phyloP scores from a whole-genome alignment of 768 basidiomycete species.

The Leccinum obscurum region DNA sequence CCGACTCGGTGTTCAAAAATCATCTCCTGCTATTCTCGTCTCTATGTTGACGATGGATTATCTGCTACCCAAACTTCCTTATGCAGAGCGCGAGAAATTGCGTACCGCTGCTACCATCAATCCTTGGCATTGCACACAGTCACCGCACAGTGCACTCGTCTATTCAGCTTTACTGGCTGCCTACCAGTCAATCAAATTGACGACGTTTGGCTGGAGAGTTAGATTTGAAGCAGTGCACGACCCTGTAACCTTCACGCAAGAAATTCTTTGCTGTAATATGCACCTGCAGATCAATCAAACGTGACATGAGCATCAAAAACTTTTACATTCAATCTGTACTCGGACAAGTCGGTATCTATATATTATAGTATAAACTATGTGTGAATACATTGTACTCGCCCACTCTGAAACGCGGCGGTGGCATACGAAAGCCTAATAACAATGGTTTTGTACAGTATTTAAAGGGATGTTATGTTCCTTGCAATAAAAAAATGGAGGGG shows the following conservation, averaged over 20 bases:
- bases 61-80: background rate
- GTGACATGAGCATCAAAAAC: background rate
- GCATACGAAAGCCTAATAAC: background rate
- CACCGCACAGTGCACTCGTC: background rate
- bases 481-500: background rate
- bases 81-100: background rate
- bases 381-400: slow-evolving; percentile 15
- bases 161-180: background rate
- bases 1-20: background rate
- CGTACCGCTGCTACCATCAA: background rate
- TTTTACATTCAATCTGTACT: background rate
- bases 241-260: background rate
- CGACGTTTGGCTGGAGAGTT: background rate
- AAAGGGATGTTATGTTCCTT: background rate
- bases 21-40: background rate
- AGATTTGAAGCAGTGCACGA: background rate
- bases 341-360: slow-evolving; percentile 5
- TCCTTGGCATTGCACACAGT: background rate
- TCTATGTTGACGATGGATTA: background rate
- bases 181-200: background rate
- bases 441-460: slow-evolving; percentile 13
- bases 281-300: no score
- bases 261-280: background rate
- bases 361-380: slow-evolving; percentile 23
- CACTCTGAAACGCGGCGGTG: background rate